Conservation (phyloP, 202 grass and related monocot species). For the Carex arenaria region DNA sequence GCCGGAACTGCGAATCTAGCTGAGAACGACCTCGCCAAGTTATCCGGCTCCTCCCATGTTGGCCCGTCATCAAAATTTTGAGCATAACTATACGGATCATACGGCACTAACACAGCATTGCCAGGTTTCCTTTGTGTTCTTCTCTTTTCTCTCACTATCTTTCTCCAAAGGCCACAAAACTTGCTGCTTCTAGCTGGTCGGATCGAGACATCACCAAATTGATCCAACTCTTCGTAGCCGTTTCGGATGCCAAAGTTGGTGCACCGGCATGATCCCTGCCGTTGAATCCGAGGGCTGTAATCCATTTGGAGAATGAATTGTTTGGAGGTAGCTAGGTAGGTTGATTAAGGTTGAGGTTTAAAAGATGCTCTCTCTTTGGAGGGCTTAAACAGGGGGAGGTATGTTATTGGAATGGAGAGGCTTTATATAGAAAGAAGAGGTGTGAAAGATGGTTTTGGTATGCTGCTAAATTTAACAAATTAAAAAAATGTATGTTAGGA, state of each 20-base stretch:
- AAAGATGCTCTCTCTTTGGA: not conserved
- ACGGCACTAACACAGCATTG: conserved; percentile 46
- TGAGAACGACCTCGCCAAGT: conserved; percentile 81
- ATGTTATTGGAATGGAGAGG: not conserved
- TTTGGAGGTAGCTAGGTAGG: not conserved
- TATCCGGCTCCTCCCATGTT: conserved; percentile 66
- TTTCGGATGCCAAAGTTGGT: conserved; percentile 26
- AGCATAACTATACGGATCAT: conserved; percentile 65
- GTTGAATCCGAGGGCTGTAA: conserved; percentile 46
- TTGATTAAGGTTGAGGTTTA: not conserved
- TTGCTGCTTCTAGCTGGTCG: conserved; percentile 7
- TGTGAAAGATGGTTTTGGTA: not conserved
- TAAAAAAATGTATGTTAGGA: not conserved
- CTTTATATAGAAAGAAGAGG: not conserved
- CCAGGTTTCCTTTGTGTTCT: conserved; percentile 47
- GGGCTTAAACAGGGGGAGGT: not conserved
- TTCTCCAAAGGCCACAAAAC: conserved; percentile 61
- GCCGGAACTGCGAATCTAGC: conserved; percentile 61
- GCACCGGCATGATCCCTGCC: conserved; percentile 63
- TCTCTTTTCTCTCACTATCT: conserved; percentile 67
- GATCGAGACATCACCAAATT: conserved; percentile 23
- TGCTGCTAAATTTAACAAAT: not conserved
- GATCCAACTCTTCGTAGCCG: conserved; percentile 34
- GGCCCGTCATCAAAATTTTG: conserved; percentile 88
- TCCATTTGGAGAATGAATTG: conserved; percentile 28